Base-by-base conservation (phyloP, 2,329 filamentous ascomycete species). In the Curvularia lunata region DNA sequence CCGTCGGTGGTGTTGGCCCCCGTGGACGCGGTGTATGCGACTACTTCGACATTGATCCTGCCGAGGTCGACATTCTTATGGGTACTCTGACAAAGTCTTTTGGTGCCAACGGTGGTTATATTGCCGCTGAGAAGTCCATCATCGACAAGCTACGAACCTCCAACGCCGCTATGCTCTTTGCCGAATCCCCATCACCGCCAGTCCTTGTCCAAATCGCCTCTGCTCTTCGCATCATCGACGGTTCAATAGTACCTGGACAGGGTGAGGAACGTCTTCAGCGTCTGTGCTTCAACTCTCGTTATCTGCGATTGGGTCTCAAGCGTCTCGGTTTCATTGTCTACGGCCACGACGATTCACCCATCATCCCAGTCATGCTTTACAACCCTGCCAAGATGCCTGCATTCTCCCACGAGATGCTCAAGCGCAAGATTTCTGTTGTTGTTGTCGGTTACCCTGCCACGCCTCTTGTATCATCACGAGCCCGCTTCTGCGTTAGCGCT, bases 371-470 rank as follows among this genome's bases (percentile, higher is more conserved):
- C 66, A 86, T 97, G 72, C 87, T 99, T 27, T 99, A 97, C 84
- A 92, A 98, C 80, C 95, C 95, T n/a, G 95, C 91, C 70, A 99
- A 99, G 82, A 97, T 99, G 84, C 91, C 94, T 4, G 94, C 95
- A 58, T 99, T 99, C 79, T 97, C 92, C 48, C 95, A 97, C 75
- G 95, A 98, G 78, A 98, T 99, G 95, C 86, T 98, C 59, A 91
- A 91, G 80, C 91, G 95, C 73, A 98, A 97, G 79, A 98, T 99
- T 68, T 95, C 94, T 0, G 91, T 98, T 50, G 95, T 99, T 38
- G 91, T 99, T 45, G 95, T 99, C 61, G 95, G 94, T 51, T 99
- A 99, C 75, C 95, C 95, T 5, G 95, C 94, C 8, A 99, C 95
- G 2, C 95, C 95, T 1, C 85, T 99, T 45, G 96, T 98, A 68